A percentile compares a stretch with the other conserved stretches of the same genome.
phyloP scores from a whole-genome alignment of 2,329 filamentous ascomycete species.

The Fusarium robinianum region DNA sequence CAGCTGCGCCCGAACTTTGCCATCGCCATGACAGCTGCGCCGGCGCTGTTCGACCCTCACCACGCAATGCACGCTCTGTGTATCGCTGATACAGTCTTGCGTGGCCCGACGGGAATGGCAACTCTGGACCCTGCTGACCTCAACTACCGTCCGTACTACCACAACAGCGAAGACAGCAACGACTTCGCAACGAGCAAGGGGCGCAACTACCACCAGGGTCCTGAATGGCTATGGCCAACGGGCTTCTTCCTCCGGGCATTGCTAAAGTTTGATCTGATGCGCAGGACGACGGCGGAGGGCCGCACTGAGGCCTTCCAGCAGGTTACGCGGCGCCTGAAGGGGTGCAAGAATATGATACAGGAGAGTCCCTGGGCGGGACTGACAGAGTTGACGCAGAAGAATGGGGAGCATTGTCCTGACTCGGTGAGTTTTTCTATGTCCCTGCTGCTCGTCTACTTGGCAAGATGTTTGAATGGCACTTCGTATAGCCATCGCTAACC shows the following conservation, averaged over 20 bases:
- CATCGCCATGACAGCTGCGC: conserved; percentile 93
- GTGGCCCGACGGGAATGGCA: conserved; percentile 91
- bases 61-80: conserved; percentile 82
- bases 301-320: conserved; percentile 92
- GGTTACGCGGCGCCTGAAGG: conserved; percentile 78
- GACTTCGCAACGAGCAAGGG: conserved; percentile 94
- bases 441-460: not conserved
- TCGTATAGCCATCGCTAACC: conserved; percentile 14
- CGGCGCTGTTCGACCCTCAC: conserved; percentile 77
- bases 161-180: conserved; percentile 89
- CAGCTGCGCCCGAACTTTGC: conserved; percentile 93
- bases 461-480: not conserved
- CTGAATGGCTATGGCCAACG: conserved; percentile 97
- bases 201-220: conserved; percentile 96
- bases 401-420: conserved; percentile 81
- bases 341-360: conserved; percentile 83
- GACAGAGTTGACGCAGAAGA: conserved; percentile 90
- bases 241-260: conserved; percentile 93
- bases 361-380: conserved; percentile 87
- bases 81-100: conserved; percentile 76
- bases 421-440: conserved; percentile 64
- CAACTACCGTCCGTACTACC: conserved; percentile 94
- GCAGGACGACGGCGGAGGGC: conserved; percentile 63
- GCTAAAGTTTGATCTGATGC: conserved; percentile 83
- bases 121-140: conserved; percentile 90